A percentile compares a stretch with the other conserved stretches of the same genome.
phyloP scores from a whole-genome alignment of 2,329 filamentous ascomycete species.

The Atkinsonella texensis region DNA sequence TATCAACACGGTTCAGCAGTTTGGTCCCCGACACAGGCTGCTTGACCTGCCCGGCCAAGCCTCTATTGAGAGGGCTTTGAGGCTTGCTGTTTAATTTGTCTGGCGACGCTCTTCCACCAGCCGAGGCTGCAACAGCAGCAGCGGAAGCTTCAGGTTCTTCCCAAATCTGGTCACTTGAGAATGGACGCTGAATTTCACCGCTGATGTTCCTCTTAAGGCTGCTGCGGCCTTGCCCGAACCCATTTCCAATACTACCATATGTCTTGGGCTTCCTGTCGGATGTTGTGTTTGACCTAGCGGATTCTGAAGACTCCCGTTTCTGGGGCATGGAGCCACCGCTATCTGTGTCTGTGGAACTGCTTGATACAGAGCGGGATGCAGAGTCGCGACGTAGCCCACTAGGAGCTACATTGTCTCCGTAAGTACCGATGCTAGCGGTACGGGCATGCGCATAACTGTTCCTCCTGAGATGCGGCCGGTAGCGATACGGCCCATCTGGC shows the following conservation, averaged over 20 bases:
- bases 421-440: slow-evolving; percentile 43
- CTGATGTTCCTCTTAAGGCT: slow-evolving; percentile 60
- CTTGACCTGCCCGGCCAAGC: slow-evolving; percentile 28
- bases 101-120: slow-evolving; percentile 20
- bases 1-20: slow-evolving; percentile 49
- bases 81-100: slow-evolving; percentile 22
- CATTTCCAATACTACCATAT: slow-evolving; percentile 28
- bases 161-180: slow-evolving; percentile 73
- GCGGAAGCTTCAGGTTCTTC: slow-evolving; percentile 58
- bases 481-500: slow-evolving; percentile 52
- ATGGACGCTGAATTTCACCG: slow-evolving; percentile 53
- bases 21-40: slow-evolving; percentile 22
- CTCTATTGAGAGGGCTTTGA: slow-evolving; percentile 19
- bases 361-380: slow-evolving; percentile 34
- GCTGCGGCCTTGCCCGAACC: slow-evolving; percentile 43
- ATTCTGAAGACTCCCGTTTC: slow-evolving; percentile 17
- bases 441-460: slow-evolving; percentile 60
- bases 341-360: slow-evolving; percentile 38
- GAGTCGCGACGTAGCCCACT: slow-evolving; percentile 34
- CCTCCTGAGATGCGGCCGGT: slow-evolving; percentile 56
- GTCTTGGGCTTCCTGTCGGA: slow-evolving; percentile 22
- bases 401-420: slow-evolving; percentile 26
- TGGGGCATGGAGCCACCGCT: slow-evolving; percentile 28
- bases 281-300: slow-evolving; percentile 9
- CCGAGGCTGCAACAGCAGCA: slow-evolving; percentile 1